Evolutionary conservation across 805 yeast genomes (phyloP), one percentile per base, ranked within the genome.

Genomic region (Zygoascus flipseniorum): DNA sequence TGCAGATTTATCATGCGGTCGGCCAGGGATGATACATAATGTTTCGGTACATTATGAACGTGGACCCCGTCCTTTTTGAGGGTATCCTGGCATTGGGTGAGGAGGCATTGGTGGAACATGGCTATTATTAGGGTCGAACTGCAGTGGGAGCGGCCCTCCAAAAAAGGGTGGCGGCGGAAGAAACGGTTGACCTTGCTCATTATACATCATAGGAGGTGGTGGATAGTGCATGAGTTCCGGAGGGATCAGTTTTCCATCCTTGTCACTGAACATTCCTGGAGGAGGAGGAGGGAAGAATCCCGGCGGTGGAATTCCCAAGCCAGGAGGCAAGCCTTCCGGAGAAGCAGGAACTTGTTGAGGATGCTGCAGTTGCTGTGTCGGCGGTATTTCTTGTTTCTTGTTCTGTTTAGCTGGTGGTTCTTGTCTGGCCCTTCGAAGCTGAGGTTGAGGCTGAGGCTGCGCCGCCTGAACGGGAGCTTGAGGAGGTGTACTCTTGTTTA

Each of bases 231-330:
- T 46, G 54, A 54, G 48, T 4, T 52, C 56, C 16, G 57, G 58
- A 8, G 55, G 58, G 8, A 52, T 56, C 6, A 56, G 60, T 26
- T 53, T 54, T 37, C 57, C 59, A 31, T 53, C 43, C 41, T 51
- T 54, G 9, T 52, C 59, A 26, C 54, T 35, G 45, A 51, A 48
- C 52, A 56, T 49, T n/a, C 56, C 60, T 19, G 61, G 61, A 14
- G 60, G 60, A 14, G 58, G 53, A 19, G 51, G 50, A 14, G 43
- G 48, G 26, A 50, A 31, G 26, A 47, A 35, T 16, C 47, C 51
- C 5, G 44, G 43, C 1, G 51, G 56, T 9, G 55, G 53, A 39
- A 53, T 54, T 10, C 46, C 37, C 37, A 23, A 47, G 13, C 39
- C 39, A 20, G 52, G 49, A 23, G 52, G 52, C 14, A 49, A 49